These are phyloP conservation scores for Microdochium bolleyi DNA, from an alignment of 2,329 filamentous ascomycete species.

Conservation along the genomic window DNA sequence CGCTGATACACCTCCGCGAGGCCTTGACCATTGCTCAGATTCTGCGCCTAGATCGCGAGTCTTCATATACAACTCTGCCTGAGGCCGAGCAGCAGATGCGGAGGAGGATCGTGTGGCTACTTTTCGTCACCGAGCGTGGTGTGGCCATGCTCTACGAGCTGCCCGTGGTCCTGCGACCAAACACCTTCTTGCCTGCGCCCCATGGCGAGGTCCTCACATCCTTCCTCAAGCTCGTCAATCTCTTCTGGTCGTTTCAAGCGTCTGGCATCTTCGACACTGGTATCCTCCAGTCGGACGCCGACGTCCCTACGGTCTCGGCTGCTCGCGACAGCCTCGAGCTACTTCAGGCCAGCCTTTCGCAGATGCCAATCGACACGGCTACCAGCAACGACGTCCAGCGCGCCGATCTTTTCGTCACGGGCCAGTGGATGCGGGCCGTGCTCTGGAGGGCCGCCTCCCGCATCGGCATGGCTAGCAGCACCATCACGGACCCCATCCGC, in stretches of 20 bases:
- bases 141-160: conserved; percentile 42
- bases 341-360: conserved; percentile 33
- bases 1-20: conserved; percentile 38
- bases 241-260: conserved; percentile 42
- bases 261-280: conserved; percentile 33
- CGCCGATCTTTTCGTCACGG: conserved; percentile 39
- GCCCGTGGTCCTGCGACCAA: conserved; percentile 33
- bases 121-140: conserved; percentile 41
- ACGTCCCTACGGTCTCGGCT: conserved; percentile 18
- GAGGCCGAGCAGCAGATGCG: conserved; percentile 33
- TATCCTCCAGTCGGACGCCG: conserved; percentile 28
- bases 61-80: conserved; percentile 26
- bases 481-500: conserved; percentile 26
- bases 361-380: conserved; percentile 27
- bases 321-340: conserved; percentile 23
- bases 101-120: conserved; percentile 35
- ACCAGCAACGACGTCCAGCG: conserved; percentile 38
- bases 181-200: conserved; percentile 25
- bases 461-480: conserved; percentile 14
- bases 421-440: conserved; percentile 42
- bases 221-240: conserved; percentile 37
- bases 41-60: conserved; percentile 34
- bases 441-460: conserved; percentile 33
- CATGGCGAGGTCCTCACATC: conserved; percentile 34
- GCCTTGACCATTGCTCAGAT: conserved; percentile 44